phyloP scores from a whole-genome alignment of 768 basidiomycete species.

The Amanita molliuscula region DNA sequence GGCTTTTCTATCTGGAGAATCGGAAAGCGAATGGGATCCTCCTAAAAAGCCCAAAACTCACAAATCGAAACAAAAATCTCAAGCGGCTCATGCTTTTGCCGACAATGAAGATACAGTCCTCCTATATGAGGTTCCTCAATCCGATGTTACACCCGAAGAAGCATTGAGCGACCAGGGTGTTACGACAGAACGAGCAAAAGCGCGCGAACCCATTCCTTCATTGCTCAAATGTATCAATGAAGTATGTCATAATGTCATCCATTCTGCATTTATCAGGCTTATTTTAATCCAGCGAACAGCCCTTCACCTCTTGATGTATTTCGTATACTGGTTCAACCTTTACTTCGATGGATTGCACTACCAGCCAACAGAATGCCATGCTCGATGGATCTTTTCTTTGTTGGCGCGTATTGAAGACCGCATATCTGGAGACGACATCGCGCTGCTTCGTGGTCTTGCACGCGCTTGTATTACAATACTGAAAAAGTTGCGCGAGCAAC shows the following conservation, averaged over 20 bases:
- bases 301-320: slow-evolving; percentile 75
- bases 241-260: slow-evolving; percentile 27
- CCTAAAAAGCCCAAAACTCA: slow-evolving; percentile 30
- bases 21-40: slow-evolving; percentile 59
- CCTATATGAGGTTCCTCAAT: slow-evolving; percentile 6
- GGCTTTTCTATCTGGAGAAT: slow-evolving; percentile 60
- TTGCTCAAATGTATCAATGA: slow-evolving; percentile 56
- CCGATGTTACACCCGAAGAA: neutral
- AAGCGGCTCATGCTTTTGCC: slow-evolving; percentile 16
- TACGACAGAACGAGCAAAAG: neutral
- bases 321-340: slow-evolving; percentile 68
- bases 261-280: slow-evolving; percentile 9
- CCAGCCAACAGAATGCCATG: slow-evolving; percentile 45
- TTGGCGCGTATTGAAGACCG: slow-evolving; percentile 60
- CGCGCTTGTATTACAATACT: slow-evolving; percentile 55
- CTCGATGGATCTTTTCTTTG: slow-evolving; percentile 71
- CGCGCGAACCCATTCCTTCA: slow-evolving; percentile 49
- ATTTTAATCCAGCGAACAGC: slow-evolving; percentile 43
- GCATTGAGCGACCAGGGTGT: neutral
- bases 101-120: slow-evolving; percentile 2
- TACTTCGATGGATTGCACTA: slow-evolving; percentile 39
- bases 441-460: slow-evolving; percentile 62
- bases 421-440: slow-evolving; percentile 68
- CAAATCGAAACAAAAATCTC: slow-evolving; percentile 12
- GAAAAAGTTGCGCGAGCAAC: slow-evolving; percentile 20